Conservation (phyloP, 2,329 filamentous ascomycete genomes). For the Periconia sp. region DNA sequence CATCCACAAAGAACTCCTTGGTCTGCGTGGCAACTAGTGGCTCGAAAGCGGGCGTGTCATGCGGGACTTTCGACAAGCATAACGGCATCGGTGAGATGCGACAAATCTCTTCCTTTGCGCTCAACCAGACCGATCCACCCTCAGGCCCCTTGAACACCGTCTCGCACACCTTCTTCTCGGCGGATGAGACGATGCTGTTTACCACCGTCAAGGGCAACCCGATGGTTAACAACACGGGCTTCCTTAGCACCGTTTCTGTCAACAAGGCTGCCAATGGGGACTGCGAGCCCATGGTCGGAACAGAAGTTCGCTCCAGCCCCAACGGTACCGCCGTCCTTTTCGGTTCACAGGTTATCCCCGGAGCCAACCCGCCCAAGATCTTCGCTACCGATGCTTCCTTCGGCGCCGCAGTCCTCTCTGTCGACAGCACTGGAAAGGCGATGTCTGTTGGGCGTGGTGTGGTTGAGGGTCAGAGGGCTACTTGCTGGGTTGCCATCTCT, state of each 20-base stretch:
- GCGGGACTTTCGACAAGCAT: slow-evolving; percentile 29
- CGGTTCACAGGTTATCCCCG: slow-evolving; percentile 53
- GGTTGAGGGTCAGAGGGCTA: slow-evolving; percentile 56
- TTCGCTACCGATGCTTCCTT: slow-evolving; percentile 63
- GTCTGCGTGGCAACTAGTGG: slow-evolving; percentile 44
- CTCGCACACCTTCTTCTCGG: slow-evolving; percentile 62
- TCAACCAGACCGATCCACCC: slow-evolving; percentile 61
- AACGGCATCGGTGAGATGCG: slow-evolving; percentile 39
- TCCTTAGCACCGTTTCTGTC: slow-evolving; percentile 56
- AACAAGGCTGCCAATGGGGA: not conserved
- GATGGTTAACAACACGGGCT: slow-evolving; percentile 57
- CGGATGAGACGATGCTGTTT: slow-evolving; percentile 55
- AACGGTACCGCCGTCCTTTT: slow-evolving; percentile 61
- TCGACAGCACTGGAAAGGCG: slow-evolving; percentile 27
- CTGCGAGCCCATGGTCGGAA: slow-evolving; percentile 6
- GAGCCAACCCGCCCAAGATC: slow-evolving; percentile 40
- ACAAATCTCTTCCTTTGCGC: slow-evolving; percentile 44
- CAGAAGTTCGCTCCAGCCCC: slow-evolving; percentile 47
- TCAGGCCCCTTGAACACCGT: slow-evolving; percentile 60
- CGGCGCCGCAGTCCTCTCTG: slow-evolving; percentile 54
- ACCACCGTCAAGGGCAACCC: slow-evolving; percentile 65
- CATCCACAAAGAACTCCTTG: slow-evolving; percentile 37
- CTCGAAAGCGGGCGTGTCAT: slow-evolving; percentile 40
- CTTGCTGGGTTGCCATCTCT: slow-evolving; percentile 61
- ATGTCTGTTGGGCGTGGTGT: slow-evolving; percentile 37